Base-by-base conservation (phyloP, 2,329 filamentous ascomycete genomes). In the Westerdykella sp. region DNA sequence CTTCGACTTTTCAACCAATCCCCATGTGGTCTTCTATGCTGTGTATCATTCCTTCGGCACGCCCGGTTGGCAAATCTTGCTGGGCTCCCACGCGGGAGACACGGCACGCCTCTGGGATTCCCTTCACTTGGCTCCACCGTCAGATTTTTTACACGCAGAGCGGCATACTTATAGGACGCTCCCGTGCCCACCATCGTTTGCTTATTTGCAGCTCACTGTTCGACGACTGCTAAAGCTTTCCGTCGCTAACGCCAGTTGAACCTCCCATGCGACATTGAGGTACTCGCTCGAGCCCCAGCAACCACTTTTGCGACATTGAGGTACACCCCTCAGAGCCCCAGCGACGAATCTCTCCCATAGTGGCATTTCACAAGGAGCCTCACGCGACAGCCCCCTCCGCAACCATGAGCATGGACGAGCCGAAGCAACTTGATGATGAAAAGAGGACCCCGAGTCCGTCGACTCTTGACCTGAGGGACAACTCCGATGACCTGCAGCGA, bases 401-500 rank as follows among this genome's bases (percentile, higher is more conserved):
- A 50, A 55, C 55, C 49, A 63, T 65, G 61, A 50, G 44, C 40
- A 40, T 44, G 40, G 43, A 50, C 34, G 42, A 56, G 45, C 51
- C 56, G 39, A 63, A 63, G 41, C 59, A 63, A 48, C 62, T 63
- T 43, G 61, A 56, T 23, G 51, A 49, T 51, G 32, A 35, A 14
- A 14, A 35, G 16, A 35, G 16, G 32, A 35, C 32, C 32, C 7
- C 16, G 32, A 35, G 32, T 9, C 32, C 16, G n/a, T 18, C n/a
- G 44, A 49, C 54, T 43, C 59, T 60, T 41, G 51, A 54, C 10
- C 48, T 63, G 30, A 50, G 47, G 44, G 62, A 66, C 48, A 64
- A 66, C 39, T 50, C 56, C 41, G 63, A 67, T 49, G 59, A 66
- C 40, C 56, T 69, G 13, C 63, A 67, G 46, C 63, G 66, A 38